Conservation (phyloP, 306 rosid species). For the Corylus americana region DNA sequence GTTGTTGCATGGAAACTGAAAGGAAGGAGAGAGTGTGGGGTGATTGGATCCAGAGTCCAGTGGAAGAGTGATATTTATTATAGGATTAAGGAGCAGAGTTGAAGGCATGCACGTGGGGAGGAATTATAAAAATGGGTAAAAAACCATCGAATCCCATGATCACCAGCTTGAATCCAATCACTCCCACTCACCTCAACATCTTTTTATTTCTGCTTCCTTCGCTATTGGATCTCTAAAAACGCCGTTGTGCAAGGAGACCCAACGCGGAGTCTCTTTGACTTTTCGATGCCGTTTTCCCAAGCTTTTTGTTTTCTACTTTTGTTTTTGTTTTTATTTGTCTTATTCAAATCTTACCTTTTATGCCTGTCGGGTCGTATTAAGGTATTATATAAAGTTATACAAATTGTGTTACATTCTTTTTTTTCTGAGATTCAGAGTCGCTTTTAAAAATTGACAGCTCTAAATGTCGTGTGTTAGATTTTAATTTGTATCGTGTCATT, state of each 20-base stretch:
- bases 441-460: too few species aligned
- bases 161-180: constrained; percentile 33
- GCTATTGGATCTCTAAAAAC: constrained; percentile 39
- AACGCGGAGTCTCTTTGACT: constrained; percentile 26
- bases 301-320: background rate
- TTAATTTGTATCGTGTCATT: too few species aligned
- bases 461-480: too few species aligned
- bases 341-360: too few species aligned
- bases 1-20: background rate
- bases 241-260: constrained; percentile 31
- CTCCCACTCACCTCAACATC: background rate
- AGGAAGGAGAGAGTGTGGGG: background rate
- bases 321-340: too few species aligned
- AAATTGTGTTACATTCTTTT: too few species aligned
- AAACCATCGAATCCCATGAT: constrained; percentile 29
- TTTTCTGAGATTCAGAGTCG: too few species aligned
- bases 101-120: constrained; percentile 43
- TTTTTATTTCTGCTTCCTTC: background rate
- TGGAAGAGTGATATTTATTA: too few species aligned
- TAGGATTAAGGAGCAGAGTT: background rate
- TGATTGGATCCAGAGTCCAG: constrained; percentile 5
- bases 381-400: too few species aligned
- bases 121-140: constrained; percentile 25
- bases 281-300: background rate
- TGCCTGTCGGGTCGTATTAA: too few species aligned